Evolutionary conservation across 129 eudicot species (phyloP), one percentile per base, ranked within the genome.

Genomic region (Pulicaria dysenterica): DNA sequence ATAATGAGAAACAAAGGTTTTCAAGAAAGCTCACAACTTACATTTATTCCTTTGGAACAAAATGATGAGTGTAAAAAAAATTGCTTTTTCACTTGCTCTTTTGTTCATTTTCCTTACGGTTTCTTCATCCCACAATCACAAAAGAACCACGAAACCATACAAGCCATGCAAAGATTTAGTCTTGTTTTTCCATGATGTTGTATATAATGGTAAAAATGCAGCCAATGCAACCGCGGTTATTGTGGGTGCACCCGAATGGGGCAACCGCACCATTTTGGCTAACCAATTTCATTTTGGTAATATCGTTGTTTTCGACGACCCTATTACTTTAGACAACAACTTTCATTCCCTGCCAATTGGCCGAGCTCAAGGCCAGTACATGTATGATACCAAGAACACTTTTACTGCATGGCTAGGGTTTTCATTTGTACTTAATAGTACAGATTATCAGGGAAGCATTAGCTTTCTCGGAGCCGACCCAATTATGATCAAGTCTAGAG

Each of bases 301-400:
- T 39, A 5, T 84, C 4, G 85, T 80, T 7, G 84, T 87, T n/a
- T 87, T 91, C 24, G 95, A 91, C 56, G 91, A 87, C 44, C 95
- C 95, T 8, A 67, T 88, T n/a, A 90, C 96, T 5, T 70, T 81
- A 3, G 88, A 88, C 80, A 81, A 87, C 58, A 85, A 90, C 17
- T 71, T 90, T 5, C 91, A 83, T 17, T 85, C 95, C 5, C 64
- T 83, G 3, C 70, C 88, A 0, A 15, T 91, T 7, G 97, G 91
- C 7, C 73, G 95, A 7, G 95, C 97, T 0, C 90, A 91, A 50
- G 97, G 97, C 3, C 49, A 74, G 55, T 91, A 83, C 40, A 0
- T 85, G 0, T 91, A 85, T 42, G 87, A 85, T 66, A 74, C 77
- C 49, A 83, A 78, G 63, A 80, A 80, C 41, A 79, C 77, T 0